Conservation (phyloP, 1,139 yeast genomes). For the Taphrina flavorubra region DNA sequence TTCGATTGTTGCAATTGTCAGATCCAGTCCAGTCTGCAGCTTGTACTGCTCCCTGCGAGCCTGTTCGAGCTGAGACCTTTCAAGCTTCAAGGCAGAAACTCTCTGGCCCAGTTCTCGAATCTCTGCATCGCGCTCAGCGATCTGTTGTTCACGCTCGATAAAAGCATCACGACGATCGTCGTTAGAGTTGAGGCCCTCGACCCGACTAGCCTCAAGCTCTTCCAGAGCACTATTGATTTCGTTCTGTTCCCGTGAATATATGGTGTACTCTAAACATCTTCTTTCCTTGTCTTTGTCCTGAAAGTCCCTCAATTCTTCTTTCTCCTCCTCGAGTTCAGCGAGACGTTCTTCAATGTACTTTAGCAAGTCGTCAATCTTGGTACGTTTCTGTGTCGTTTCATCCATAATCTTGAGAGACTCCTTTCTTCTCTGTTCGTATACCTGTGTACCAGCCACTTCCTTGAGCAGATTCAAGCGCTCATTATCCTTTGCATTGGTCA, state of each 20-base stretch:
- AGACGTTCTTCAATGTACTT: conserved; percentile 72
- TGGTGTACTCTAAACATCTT: conserved; percentile 74
- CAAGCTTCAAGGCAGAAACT: conserved; percentile 52
- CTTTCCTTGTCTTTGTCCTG: conserved; percentile 71
- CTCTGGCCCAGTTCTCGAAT: conserved; percentile 56
- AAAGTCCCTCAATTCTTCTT: conserved; percentile 71
- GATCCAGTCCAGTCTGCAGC: conserved; percentile 48
- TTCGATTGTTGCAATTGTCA: conserved; percentile 50
- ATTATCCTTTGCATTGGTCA: conserved; percentile 85
- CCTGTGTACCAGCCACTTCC: conserved; percentile 94
- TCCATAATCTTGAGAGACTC: conserved; percentile 83
- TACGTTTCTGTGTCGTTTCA: conserved; percentile 70
- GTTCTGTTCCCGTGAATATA: conserved; percentile 75
- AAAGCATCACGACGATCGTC: conserved; percentile 57
- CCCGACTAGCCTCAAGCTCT: conserved; percentile 65
- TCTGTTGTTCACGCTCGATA: conserved; percentile 57
- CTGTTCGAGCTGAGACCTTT: conserved; percentile 58
- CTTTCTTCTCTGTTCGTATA: conserved; percentile 78
- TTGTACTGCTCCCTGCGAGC: conserved; percentile 56
- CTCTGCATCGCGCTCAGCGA: conserved; percentile 59
- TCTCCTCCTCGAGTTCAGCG: conserved; percentile 79
- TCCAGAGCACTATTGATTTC: conserved; percentile 68
- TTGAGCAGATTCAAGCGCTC: conserved; percentile 80
- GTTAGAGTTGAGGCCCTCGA: conserved; percentile 58
- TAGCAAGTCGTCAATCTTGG: conserved; percentile 76